These are phyloP conservation scores for Solanum pinnatisectum DNA, from an alignment of 257 asterid genomes.

Conservation along the genomic window DNA sequence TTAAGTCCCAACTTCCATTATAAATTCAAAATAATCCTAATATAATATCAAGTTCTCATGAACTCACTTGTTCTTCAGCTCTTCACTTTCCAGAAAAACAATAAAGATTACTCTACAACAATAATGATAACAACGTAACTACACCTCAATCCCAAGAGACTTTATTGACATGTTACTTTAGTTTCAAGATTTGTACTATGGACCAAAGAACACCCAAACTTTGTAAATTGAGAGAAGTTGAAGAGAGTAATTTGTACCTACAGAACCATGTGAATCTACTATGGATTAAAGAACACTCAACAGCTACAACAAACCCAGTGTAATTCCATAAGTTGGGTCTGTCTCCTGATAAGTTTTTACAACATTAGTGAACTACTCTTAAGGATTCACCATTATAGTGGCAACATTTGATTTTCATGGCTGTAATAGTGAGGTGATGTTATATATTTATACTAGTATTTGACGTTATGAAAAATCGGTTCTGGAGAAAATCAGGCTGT, in stretches of 20 bases:
- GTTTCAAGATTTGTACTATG: neutral
- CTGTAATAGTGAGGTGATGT: neutral
- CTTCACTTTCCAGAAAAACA: neutral
- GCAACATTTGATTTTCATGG: neutral
- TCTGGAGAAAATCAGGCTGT: neutral
- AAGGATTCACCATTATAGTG: neutral
- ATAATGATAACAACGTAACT: neutral
- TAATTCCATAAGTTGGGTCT: neutral
- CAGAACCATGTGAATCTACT: neutral
- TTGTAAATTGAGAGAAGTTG: neutral
- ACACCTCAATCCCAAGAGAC: neutral
- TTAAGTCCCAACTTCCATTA: neutral
- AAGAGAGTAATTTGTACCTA: neutral
- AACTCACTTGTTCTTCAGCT: neutral
- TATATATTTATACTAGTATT: neutral
- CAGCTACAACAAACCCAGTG: neutral
- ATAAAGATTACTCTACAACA: neutral
- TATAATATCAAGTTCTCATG: neutral
- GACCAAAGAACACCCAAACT: neutral
- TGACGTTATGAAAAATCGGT: neutral
- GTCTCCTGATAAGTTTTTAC: neutral
- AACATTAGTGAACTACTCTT: neutral
- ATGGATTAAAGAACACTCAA: neutral
- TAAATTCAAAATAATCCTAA: neutral
- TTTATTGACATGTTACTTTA: neutral